These are phyloP conservation scores for Rhodotorula sp. DNA, from an alignment of 1,284 basidiomycete species.

Conservation along the genomic window DNA sequence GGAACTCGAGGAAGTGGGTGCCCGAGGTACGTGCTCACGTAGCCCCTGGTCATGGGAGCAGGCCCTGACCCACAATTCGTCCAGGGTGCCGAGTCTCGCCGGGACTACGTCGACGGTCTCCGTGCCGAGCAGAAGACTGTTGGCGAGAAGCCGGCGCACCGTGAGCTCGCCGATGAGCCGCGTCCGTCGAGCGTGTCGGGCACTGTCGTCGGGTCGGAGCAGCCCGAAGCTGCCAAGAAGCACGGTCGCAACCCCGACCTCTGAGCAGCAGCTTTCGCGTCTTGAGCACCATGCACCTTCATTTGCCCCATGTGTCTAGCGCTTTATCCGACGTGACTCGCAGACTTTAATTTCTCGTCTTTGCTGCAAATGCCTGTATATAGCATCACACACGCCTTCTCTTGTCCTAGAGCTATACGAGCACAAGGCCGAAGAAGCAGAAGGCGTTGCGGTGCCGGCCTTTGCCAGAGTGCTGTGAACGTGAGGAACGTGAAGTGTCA, in stretches of 20 bases:
- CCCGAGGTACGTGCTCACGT: conserved; percentile 39
- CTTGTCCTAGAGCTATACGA: too few relatives aligned
- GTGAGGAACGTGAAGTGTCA: too few relatives aligned
- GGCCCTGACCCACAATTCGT: too few relatives aligned
- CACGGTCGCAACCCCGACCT: conserved; percentile 10
- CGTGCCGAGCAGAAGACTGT: conserved; percentile 33
- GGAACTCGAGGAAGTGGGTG: conserved; percentile 60
- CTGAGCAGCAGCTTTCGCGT: neutral
- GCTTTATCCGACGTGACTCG: neutral
- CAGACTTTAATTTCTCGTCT: neutral
- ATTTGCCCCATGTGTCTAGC: neutral
- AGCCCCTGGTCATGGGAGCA: neutral
- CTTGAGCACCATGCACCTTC: neutral
- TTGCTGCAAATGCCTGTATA: neutral
- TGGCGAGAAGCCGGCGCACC: conserved; percentile 30
- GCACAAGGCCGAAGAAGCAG: too few relatives aligned
- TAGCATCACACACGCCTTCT: neutral
- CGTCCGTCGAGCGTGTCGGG: conserved; percentile 10
- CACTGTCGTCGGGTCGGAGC: conserved; percentile 19
- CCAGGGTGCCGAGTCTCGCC: conserved; percentile 22
- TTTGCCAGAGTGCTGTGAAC: too few relatives aligned
- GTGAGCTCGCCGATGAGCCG: conserved; percentile 35
- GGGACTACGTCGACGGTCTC: conserved; percentile 32
- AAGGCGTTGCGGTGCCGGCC: too few relatives aligned
- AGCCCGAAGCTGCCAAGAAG: neutral